A percentile compares a stretch with the other conserved stretches of the same genome.
Evolutionary conservation across 768 basidiomycete genomes (phyloP).

Genomic region (Myochromella boudieri): DNA sequence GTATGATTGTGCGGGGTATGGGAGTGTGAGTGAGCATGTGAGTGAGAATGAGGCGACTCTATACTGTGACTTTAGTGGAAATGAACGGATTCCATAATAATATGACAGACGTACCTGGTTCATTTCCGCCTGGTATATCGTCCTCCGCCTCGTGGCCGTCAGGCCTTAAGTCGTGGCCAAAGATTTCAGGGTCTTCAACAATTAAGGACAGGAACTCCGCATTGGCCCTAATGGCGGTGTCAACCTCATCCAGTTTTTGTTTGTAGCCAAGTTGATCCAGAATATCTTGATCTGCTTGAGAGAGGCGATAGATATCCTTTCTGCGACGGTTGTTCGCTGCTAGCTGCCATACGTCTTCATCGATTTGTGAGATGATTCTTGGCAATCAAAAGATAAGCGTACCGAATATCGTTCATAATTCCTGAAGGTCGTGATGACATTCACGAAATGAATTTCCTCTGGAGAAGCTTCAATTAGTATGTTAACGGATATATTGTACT

Average conservation of each 20-base stretch:
- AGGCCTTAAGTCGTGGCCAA: conserved; percentile 50
- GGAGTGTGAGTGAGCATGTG: conserved; percentile 21
- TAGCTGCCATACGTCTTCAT: conserved; percentile 31
- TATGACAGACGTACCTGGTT: conserved; percentile 6
- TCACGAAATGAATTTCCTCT: conserved; percentile 73
- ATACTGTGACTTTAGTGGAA: neutral
- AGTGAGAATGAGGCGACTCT: conserved; percentile 9
- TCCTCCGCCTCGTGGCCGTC: conserved; percentile 25
- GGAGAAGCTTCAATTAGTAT: conserved; percentile 14
- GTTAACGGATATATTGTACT: neutral
- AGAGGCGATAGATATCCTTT: conserved; percentile 75
- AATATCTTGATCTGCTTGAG: conserved; percentile 66
- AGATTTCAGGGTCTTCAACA: conserved; percentile 80
- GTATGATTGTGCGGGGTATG: conserved; percentile 28
- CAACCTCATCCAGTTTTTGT: conserved; percentile 75
- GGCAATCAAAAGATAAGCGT: conserved; percentile 19
- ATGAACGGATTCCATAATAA: neutral
- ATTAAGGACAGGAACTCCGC: conserved; percentile 75
- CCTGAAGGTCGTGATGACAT: conserved; percentile 73
- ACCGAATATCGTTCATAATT: conserved; percentile 79
- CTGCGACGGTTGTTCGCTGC: conserved; percentile 61
- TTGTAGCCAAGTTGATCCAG: conserved; percentile 72
- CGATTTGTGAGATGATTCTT: neutral
- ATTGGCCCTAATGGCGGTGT: conserved; percentile 78
- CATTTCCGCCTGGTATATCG: conserved; percentile 7